Evolutionary conservation across 176 grass and related monocot species (phyloP).

Genomic region (Otatea glauca): DNA sequence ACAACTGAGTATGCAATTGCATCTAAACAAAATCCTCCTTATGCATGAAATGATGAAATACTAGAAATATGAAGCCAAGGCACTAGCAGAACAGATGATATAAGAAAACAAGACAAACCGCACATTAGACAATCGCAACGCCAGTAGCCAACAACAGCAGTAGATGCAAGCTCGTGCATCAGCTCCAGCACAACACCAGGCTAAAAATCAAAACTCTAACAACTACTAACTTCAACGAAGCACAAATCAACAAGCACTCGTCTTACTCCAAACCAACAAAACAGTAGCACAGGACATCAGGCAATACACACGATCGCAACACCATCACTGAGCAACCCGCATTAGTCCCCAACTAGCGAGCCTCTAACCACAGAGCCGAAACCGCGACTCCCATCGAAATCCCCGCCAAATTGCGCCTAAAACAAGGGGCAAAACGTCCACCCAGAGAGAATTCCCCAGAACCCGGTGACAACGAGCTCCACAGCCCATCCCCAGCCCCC

Average conservation of each 20-base stretch:
- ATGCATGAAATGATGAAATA: constrained; percentile 24
- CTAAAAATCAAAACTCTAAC: not conserved
- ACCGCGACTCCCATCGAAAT: not conserved
- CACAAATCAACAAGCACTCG: not conserved
- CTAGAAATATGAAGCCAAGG: not conserved
- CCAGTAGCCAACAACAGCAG: not conserved
- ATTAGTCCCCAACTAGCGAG: constrained; percentile 34
- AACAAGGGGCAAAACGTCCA: not conserved
- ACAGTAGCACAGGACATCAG: constrained; percentile 29
- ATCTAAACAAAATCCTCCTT: not conserved
- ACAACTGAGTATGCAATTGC: not conserved
- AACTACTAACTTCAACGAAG: not conserved
- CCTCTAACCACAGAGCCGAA: not conserved
- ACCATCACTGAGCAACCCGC: not conserved
- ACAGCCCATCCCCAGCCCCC: not conserved
- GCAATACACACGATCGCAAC: not conserved
- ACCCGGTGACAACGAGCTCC: constrained; percentile 8
- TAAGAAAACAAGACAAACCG: constrained; percentile 2
- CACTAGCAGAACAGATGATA: not conserved
- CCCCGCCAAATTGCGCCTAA: not conserved
- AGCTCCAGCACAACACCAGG: not conserved
- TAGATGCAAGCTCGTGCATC: not conserved
- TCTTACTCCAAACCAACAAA: constrained; percentile 23
- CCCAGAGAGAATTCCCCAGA: constrained; percentile 29
- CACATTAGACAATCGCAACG: not conserved